Percentiles rank a stretch among this genome's conserved stretches.
Evolutionary conservation across 163 green algal genomes (phyloP).

Genomic region (Trebouxia gelatinosa): DNA sequence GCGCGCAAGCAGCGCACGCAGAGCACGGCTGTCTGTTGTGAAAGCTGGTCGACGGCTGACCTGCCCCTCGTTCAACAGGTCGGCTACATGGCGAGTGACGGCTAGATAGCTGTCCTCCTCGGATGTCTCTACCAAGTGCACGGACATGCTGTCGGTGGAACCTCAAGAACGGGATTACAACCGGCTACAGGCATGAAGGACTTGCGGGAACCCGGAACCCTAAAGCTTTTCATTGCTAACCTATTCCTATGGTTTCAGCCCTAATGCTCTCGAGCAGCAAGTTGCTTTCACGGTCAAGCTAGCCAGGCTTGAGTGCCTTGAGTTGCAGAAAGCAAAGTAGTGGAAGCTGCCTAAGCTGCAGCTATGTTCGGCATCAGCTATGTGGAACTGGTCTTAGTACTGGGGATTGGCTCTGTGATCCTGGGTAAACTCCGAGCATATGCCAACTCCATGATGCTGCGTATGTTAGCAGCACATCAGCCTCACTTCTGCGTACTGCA

Average conservation of each 20-base stretch:
- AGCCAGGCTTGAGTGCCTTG: no score
- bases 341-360: no score
- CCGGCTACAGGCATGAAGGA: no score
- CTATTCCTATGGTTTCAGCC: no score
- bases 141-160: constrained; percentile 38
- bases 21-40: no score
- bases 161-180: no score
- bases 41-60: constrained; percentile 32
- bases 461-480: neutral
- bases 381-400: neutral
- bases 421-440: neutral
- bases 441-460: neutral
- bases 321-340: no score
- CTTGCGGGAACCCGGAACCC: no score
- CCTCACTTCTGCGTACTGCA: neutral
- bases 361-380: constrained; percentile 2
- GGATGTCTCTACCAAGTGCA: constrained; percentile 52
- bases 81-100: constrained; percentile 42
- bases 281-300: no score
- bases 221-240: no score
- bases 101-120: constrained; percentile 58
- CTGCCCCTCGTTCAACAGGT: constrained; percentile 46
- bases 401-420: neutral
- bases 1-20: no score
- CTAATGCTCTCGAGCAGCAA: no score